Conservation (phyloP, 2,329 filamentous ascomycete genomes). For the Ascochyta clinopodiicola region DNA sequence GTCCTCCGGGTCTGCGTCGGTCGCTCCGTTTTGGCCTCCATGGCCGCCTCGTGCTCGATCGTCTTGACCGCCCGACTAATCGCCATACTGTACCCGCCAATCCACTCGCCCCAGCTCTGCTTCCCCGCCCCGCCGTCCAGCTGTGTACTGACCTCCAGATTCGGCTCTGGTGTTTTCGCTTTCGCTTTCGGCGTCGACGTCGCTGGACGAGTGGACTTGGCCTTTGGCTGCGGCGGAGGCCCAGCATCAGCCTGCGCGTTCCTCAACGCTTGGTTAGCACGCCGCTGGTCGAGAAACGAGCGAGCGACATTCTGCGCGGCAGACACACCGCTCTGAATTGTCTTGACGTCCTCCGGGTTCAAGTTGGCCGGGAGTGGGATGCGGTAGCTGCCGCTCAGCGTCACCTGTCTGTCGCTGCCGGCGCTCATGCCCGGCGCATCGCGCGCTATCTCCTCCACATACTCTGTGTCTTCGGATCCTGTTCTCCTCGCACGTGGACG, state of each 20-base stretch:
- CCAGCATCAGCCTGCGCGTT: conserved; percentile 11
- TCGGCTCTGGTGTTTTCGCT: conserved; percentile 2
- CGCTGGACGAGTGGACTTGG: neutral
- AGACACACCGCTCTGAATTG: conserved; percentile 42
- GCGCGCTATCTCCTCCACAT: conserved; percentile 41
- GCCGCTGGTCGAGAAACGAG: conserved; percentile 40
- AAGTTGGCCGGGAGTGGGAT: conserved; percentile 45
- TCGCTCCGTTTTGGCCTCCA: conserved; percentile 35
- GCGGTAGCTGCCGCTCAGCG: conserved; percentile 44
- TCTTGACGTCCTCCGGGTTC: conserved; percentile 41
- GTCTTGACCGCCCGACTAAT: conserved; percentile 45
- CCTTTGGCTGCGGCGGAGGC: neutral
- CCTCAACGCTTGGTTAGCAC: conserved; percentile 16
- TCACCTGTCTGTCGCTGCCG: conserved; percentile 37
- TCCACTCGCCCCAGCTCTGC: conserved; percentile 48
- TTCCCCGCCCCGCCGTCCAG: conserved; percentile 24
- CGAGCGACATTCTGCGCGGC: conserved; percentile 45
- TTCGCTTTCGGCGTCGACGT: conserved; percentile 11
- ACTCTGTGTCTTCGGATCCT: conserved; percentile 16
- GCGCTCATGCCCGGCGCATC: neutral
- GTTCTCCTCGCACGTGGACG: conserved; percentile 13
- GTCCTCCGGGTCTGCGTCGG: conserved; percentile 4
- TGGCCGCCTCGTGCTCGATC: conserved; percentile 45
- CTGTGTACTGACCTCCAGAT: conserved; percentile 17
- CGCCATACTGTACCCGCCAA: conserved; percentile 48